These are phyloP conservation scores for Globisporangium radiosum DNA, from an alignment of 352 stramenopile genomes.

Conservation along the genomic window DNA sequence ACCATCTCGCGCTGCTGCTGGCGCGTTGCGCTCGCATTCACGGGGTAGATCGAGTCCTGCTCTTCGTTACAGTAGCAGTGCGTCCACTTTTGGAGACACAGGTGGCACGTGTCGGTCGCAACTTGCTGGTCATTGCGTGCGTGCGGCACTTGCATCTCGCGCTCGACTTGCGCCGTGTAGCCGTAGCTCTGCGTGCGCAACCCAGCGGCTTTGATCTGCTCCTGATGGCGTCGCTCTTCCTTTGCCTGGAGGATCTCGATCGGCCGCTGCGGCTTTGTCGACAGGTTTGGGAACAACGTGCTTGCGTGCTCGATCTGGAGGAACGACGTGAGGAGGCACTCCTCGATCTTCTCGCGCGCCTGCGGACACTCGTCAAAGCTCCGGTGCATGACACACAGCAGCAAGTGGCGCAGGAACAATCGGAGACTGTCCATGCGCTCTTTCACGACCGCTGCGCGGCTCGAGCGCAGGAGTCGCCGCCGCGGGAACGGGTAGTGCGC, in stretches of 20 bases:
- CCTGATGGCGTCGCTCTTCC: slow-evolving; percentile 65
- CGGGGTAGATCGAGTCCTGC: slow-evolving; percentile 55
- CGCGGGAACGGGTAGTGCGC: slow-evolving; percentile 74
- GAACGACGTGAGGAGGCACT: slow-evolving; percentile 68
- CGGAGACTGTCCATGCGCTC: slow-evolving; percentile 81
- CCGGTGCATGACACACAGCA: slow-evolving; percentile 63
- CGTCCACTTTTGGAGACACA: slow-evolving; percentile 81
- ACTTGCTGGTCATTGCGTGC: slow-evolving; percentile 37
- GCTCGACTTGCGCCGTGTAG: slow-evolving; percentile 30
- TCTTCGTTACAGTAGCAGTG: slow-evolving; percentile 85
- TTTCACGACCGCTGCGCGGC: slow-evolving; percentile 58
- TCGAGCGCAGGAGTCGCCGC: slow-evolving; percentile 68
- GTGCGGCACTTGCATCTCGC: slow-evolving; percentile 24
- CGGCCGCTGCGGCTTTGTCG: slow-evolving; percentile 42
- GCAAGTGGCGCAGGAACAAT: slow-evolving; percentile 69
- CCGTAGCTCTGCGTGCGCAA: slow-evolving; percentile 47
- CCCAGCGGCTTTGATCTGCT: slow-evolving; percentile 50
- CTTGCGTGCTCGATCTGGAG: slow-evolving; percentile 64
- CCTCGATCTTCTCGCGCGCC: slow-evolving; percentile 59
- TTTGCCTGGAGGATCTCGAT: slow-evolving; percentile 62
- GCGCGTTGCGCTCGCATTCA: slow-evolving; percentile 18
- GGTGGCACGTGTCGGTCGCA: slow-evolving; percentile 63
- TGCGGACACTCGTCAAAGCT: slow-evolving; percentile 67
- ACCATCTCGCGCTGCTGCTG: slow-evolving; percentile 13
- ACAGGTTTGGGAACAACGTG: slow-evolving; percentile 38